A percentile compares a stretch with the other conserved stretches of the same genome.
Conservation (phyloP, 495 filamentous ascomycete genomes). For the Xylaria grammica region DNA sequence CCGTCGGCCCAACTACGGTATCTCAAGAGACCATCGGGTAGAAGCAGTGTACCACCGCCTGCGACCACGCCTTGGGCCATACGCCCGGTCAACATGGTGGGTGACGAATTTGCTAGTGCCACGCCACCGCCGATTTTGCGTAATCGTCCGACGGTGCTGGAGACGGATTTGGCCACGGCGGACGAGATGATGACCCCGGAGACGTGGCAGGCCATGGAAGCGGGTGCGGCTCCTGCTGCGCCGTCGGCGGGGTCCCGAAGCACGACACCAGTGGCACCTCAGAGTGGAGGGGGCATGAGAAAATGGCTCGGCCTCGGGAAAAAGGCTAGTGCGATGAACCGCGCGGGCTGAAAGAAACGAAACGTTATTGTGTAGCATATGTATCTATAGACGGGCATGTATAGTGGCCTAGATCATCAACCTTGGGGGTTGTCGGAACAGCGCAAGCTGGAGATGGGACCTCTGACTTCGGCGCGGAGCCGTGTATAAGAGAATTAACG, state of each 20-base stretch:
- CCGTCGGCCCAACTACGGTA: slow-evolving; percentile 25
- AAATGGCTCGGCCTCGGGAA: slow-evolving; percentile 47
- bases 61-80: slow-evolving; percentile 30
- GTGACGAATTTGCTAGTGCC: slow-evolving; percentile 41
- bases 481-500: background rate
- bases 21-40: slow-evolving; percentile 22
- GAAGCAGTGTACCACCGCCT: slow-evolving; percentile 35
- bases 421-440: background rate
- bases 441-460: background rate
- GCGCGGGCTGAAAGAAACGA: slow-evolving; percentile 29
- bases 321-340: slow-evolving; percentile 41
- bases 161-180: slow-evolving; percentile 29
- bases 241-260: slow-evolving; percentile 22
- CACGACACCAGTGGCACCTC: slow-evolving; percentile 19
- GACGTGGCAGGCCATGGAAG: slow-evolving; percentile 9
- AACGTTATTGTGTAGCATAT: background rate
- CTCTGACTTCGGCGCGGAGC: background rate
- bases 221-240: slow-evolving; percentile 14
- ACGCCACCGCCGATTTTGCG: slow-evolving; percentile 55
- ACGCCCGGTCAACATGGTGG: slow-evolving; percentile 27
- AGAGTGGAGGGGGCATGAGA: slow-evolving; percentile 33
- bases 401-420: background rate
- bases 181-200: slow-evolving; percentile 2
- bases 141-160: slow-evolving; percentile 34
- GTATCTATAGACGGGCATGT: slow-evolving; percentile 12